A percentile compares a stretch with the other conserved stretches of the same genome.
These are phyloP conservation scores for Arthrobotrys pseudoclavata DNA, from an alignment of 2,329 filamentous ascomycete species.

Conservation along the genomic window DNA sequence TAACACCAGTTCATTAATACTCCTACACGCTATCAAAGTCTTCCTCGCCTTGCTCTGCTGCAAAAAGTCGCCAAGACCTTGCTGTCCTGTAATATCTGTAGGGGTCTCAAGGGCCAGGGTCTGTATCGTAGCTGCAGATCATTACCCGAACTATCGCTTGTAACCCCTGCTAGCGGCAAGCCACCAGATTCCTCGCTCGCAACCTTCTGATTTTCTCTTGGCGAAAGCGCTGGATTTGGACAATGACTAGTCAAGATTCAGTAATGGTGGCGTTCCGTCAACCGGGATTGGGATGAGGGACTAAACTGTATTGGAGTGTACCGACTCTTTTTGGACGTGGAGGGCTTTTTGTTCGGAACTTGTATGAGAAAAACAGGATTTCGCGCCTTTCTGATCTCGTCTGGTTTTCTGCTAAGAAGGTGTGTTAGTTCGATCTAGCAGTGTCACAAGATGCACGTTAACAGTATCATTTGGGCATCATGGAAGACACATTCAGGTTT, in stretches of 20 bases:
- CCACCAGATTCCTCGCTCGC: slow-evolving; percentile 54
- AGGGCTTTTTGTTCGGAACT: slow-evolving; percentile 24
- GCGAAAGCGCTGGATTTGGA: slow-evolving; percentile 37
- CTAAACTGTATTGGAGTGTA: slow-evolving; percentile 36
- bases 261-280: slow-evolving; percentile 46
- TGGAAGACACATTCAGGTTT: slow-evolving; percentile 31
- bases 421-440: slow-evolving; percentile 43
- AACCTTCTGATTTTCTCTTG: slow-evolving; percentile 7
- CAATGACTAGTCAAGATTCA: slow-evolving; percentile 34
- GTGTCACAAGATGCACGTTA: slow-evolving; percentile 27
- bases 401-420: slow-evolving; percentile 24
- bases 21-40: slow-evolving; percentile 39
- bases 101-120: slow-evolving; percentile 43
- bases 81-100: slow-evolving; percentile 40
- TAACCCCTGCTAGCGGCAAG: slow-evolving; percentile 54
- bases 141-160: slow-evolving; percentile 46
- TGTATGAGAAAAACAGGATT: slow-evolving; percentile 50
- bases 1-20: slow-evolving; percentile 49
- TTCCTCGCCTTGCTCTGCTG: slow-evolving; percentile 17
- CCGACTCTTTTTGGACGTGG: slow-evolving; percentile 36
- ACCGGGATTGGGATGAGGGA: slow-evolving; percentile 32
- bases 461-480: slow-evolving; percentile 59
- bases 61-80: slow-evolving; percentile 32
- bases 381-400: slow-evolving; percentile 23
- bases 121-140: slow-evolving; percentile 60